Evolutionary conservation across 257 asterid species (phyloP).

Genomic region (Solanum peruvianum): DNA sequence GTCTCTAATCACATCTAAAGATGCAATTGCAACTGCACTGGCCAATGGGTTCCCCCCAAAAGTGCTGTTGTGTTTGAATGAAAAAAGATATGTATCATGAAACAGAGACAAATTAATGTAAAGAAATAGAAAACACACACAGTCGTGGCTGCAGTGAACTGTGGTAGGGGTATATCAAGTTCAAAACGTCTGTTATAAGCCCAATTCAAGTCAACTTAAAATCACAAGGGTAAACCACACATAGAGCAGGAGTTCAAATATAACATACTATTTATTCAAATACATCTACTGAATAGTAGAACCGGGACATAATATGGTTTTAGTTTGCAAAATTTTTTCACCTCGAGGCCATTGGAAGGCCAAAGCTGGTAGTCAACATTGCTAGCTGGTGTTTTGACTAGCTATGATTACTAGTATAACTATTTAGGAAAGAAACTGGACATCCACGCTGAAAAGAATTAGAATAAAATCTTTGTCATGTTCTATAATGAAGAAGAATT

Average conservation of each 20-base stretch:
- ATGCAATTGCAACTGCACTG: conserved; percentile 91
- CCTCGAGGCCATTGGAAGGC: background rate
- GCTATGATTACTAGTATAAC: background rate
- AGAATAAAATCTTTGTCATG: background rate
- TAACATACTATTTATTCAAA: background rate
- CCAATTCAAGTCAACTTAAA: background rate
- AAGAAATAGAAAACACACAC: background rate
- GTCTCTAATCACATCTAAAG: conserved; percentile 37
- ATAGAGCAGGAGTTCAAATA: background rate
- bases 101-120: background rate
- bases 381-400: background rate
- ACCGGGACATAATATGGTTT: background rate
- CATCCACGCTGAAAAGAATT: background rate
- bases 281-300: background rate
- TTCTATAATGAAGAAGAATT: background rate
- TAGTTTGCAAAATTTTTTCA: background rate
- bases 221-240: background rate
- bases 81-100: background rate
- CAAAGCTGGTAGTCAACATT: background rate
- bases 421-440: background rate
- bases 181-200: background rate
- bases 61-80: conserved; percentile 38
- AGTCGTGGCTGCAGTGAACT: background rate
- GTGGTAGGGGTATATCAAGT: background rate
- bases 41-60: conserved; percentile 97